Evolutionary conservation across 2,329 filamentous ascomycete genomes (phyloP), one percentile per base, ranked within the genome.

Genomic region (Beauveria rudraprayagi): DNA sequence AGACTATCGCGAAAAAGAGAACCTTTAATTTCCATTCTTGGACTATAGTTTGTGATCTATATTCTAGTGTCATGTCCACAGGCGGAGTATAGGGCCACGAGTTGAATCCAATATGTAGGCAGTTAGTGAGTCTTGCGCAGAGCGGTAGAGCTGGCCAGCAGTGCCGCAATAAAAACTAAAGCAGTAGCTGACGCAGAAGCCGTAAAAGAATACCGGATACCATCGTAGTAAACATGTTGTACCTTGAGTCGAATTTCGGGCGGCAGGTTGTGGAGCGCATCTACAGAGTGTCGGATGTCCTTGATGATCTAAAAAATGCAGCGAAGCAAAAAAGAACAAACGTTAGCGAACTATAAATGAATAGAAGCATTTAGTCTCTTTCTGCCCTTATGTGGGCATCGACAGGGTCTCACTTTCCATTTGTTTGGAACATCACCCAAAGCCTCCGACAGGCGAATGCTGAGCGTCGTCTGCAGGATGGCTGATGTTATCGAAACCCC

Each of bases 401-500:
- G n/a, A 30, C 63, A 65, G 54, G 66, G 65, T 60, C 77, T 65
- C 81, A 85, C 83, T 76, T 76, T 78, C 72, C 77, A 78, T 78
- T 84, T 85, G 65, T 85, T 76, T 63, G 80, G 76, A 68, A 86
- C 73, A 68, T 77, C 79, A 67, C 73, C 76, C 70, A 87, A 72
- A 65, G 78, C 83, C 63, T 74, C 71, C 5, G 80, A 79, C 28
- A 88, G 75, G 63, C 78, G 76, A 65, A 77, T 72, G 66, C 77
- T 82, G 65, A 88, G 76, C 60, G 80, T 82, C 61, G 83, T 87
- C 70, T 88, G 85, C 40, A 86, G 76, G 50, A 88, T 83, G 7
- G 84, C 79, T 9, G 84, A 85, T 0, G 83, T 83, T 41, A 84
- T 75, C 0, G 85, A 84, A 1, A 88, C 85, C 10, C 85, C 84